Evolutionary conservation across 768 basidiomycete species (phyloP), one percentile per base, ranked within the genome.

Genomic region (Mycena alexandri): DNA sequence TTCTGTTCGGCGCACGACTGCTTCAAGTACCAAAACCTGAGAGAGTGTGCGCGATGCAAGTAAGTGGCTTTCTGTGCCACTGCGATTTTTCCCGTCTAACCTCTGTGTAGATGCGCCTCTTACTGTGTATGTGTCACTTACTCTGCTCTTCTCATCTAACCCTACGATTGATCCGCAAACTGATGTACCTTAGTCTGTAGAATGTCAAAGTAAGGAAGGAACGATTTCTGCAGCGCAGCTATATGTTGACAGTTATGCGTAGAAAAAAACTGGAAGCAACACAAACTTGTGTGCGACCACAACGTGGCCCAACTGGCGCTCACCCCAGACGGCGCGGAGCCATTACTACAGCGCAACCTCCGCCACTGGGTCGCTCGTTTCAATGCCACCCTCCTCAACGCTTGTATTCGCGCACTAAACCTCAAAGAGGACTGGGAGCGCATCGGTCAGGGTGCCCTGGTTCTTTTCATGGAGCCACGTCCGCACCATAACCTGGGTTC

Each of bases 191-290:
- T 38, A 61, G 59, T 61, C 47, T 24, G 59, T 61, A 8, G 47
- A 61, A 38, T 61, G 59, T 17, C 59, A 61, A 41, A 38, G 59
- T 61, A 19, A 5, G 22, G n/a, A n/a, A n/a, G n/a, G n/a, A 1
- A 1, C n/a, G 12, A 17, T 47, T 5, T 7, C 46, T 48, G 5
- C 12, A n/a, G 8, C 21, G 33, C 33, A 13, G 5, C 11, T 7
- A n/a, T 29, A 9, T 11, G 21, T n/a, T 19, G 19, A 11, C 22
- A n/a, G 24, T 10, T 38, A 38, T 38, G 38, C 10, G 9, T 33
- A 65, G 64, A 33, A 19, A 52, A 50, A n/a, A 59, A 65, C 29
- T 65, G 64, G 64, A 57, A 57, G 48, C 55, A 46, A 17, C 64
- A 65, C 33, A 65, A 65, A 34, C 12, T 50, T 19, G 59, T 72